These are phyloP conservation scores for Neopestalotiopsis clavispora DNA, from an alignment of 2,329 filamentous ascomycete genomes.

Conservation along the genomic window DNA sequence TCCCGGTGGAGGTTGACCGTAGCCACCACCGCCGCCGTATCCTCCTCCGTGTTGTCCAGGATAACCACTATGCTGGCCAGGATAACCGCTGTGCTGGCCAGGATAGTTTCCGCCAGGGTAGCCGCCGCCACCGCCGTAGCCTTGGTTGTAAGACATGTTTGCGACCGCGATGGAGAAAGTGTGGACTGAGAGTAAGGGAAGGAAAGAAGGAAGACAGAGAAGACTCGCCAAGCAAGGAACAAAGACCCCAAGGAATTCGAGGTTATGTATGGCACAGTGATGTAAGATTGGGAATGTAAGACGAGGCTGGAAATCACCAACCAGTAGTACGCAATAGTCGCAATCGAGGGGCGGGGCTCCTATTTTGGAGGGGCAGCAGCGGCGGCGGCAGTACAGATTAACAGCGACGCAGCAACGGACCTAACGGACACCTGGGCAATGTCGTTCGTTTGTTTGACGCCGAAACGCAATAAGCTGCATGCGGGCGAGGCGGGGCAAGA, in stretches of 20 bases:
- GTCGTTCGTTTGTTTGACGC: too few species aligned
- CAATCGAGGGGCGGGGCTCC: neutral
- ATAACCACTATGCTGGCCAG: conserved; percentile 10
- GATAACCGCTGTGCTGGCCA: conserved; percentile 12
- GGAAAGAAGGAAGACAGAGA: neutral
- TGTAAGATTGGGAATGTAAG: conserved; percentile 12
- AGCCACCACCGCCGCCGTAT: conserved; percentile 18
- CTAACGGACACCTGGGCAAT: neutral
- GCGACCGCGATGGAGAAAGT: neutral
- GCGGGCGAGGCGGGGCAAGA: neutral
- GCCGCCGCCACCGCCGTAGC: conserved; percentile 20
- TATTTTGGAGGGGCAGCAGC: neutral
- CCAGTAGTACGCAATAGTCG: neutral
- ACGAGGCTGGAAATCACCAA: neutral
- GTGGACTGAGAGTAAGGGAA: neutral
- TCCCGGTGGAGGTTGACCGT: conserved; percentile 17
- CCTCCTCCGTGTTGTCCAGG: conserved; percentile 13
- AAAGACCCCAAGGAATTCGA: neutral
- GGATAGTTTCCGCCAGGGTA: conserved; percentile 14
- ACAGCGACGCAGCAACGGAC: neutral
- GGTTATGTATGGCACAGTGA: neutral
- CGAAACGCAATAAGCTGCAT: neutral
- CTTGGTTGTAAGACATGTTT: conserved; percentile 19
- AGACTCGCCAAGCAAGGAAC: conserved; percentile 2
- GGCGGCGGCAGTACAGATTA: too few species aligned